Conservation (phyloP, 805 yeast species). For the Starmerella ratchasimensis region DNA sequence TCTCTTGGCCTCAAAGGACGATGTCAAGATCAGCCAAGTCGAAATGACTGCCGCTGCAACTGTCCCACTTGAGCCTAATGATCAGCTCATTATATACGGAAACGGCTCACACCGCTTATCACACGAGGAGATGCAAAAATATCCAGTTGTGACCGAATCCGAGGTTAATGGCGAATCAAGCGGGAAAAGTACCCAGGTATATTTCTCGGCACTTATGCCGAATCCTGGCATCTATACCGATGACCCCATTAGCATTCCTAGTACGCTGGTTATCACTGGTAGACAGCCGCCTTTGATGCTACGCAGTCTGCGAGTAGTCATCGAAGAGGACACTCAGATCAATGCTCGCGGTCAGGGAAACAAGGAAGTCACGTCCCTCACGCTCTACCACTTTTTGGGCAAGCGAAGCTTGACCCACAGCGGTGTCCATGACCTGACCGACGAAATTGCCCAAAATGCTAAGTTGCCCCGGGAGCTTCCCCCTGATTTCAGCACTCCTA, state of each 20-base stretch:
- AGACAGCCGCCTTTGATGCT: conserved; percentile 9
- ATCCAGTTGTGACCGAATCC: too few species aligned
- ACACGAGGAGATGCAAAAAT: too few species aligned
- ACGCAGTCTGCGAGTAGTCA: conserved; percentile 2
- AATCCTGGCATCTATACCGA: conserved; percentile 10
- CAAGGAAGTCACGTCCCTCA: conserved; percentile 7
- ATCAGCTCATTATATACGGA: not conserved
- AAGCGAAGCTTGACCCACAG: conserved; percentile 3
- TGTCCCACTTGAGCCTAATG: not conserved
- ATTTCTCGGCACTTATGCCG: conserved; percentile 7
- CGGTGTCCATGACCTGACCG: conserved; percentile 4
- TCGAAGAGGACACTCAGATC: conserved; percentile 7
- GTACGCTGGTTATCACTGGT: conserved; percentile 1
- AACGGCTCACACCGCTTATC: too few species aligned
- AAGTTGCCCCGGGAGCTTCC: conserved; percentile 8
- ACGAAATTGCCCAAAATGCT: conserved; percentile 1
- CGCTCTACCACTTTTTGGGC: conserved; percentile 1
- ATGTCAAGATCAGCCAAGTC: not conserved
- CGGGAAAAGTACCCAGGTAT: conserved; percentile 1
- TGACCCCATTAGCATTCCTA: conserved; percentile 4
- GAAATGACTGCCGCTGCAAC: not conserved
- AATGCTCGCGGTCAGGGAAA: conserved; percentile 3
- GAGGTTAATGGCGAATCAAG: conserved; percentile 1
- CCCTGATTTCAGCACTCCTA: conserved; percentile 6
- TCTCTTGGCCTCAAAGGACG: not conserved